Conservation (phyloP, 1,284 basidiomycete genomes). For the Ustilago xerochloae region DNA sequence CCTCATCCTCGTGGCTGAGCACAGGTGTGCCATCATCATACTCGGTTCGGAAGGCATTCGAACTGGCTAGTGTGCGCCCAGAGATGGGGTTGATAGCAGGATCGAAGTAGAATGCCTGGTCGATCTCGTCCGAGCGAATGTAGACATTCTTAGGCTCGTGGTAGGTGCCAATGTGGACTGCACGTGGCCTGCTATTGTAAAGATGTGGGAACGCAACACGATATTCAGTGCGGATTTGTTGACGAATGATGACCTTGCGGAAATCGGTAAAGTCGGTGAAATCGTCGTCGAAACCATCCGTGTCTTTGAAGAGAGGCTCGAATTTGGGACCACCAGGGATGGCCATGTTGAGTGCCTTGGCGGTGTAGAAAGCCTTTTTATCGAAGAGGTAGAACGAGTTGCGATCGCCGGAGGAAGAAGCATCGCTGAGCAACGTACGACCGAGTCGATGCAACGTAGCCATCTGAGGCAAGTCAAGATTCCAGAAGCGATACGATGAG, state of each 20-base stretch:
- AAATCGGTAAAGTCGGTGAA: conserved; percentile 99
- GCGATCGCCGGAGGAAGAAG: conserved; percentile 84
- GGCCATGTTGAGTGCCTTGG: conserved; percentile 93
- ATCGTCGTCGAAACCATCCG: conserved; percentile 97
- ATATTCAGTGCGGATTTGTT: conserved; percentile 98
- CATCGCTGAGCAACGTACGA: conserved; percentile 87
- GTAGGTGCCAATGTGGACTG: conserved; percentile 90
- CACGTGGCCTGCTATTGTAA: conserved; percentile 97
- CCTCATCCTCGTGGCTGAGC: conserved; percentile 86
- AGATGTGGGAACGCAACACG: conserved; percentile 99
- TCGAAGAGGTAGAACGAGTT: conserved; percentile 87
- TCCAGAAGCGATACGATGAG: conserved; percentile 92
- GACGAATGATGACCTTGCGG: conserved; percentile 99
- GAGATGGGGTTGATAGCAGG: conserved; percentile 84
- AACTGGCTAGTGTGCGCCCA: conserved; percentile 50
- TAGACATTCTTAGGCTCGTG: conserved; percentile 97
- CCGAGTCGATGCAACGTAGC: conserved; percentile 96
- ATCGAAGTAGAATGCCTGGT: conserved; percentile 99
- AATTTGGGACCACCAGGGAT: conserved; percentile 99
- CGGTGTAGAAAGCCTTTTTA: conserved; percentile 97
- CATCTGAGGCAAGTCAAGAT: conserved; percentile 90
- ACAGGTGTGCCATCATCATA: conserved; percentile 62
- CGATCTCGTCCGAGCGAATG: conserved; percentile 98
- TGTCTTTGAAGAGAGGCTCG: conserved; percentile 76
- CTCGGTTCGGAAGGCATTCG: conserved; percentile 51